Evolutionary conservation across 164 flowering plant genomes (phyloP), one percentile per base, ranked within the genome.

Genomic region (Vitis cinerea): DNA sequence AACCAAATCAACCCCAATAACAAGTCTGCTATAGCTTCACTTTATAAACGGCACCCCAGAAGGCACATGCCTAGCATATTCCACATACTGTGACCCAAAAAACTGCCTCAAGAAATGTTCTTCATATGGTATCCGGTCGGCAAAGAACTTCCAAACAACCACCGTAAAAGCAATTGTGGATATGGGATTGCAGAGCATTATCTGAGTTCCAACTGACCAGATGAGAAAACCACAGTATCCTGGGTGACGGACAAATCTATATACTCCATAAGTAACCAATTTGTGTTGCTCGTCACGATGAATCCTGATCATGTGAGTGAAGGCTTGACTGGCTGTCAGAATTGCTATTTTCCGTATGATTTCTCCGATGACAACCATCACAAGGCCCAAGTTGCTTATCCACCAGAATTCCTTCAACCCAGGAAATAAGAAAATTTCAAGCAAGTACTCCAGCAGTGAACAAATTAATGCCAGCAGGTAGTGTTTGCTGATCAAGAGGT

Each of bases 1-100:
- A 37, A 4, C 44, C 44, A 6, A 37, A 0, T 37, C 44, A 37
- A 37, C 44, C 44, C 44, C 4, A 37, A 37, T 23, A 37, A 37
- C 44, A 37, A 37, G 44, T 37, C 44, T 37, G 44, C 4, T 37
- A 37, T 37, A 3, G 7, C 44, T 37, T 86, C 85, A 95, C 75
- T 85, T 84, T 13, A 95, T 83, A 81, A 93, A 91, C n/a, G 99
- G 99, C 54, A 93, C 73, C 14, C 99, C 99, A 54, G 99, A 91
- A 54, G 89, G 82, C 72, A 92, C 91, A 55, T 74, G 72, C 31
- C 56, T 61, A 10, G 97, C 86, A 83, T 93, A 96, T 15, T 78
- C 92, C 54, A 77, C 91, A 59, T 93, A 91, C 62, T 84, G 77
- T 3, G 80, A 59, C 19, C 97, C 98, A 73, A 96, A 96, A 78